These are phyloP conservation scores for Collybia mongolica DNA, from an alignment of 768 basidiomycete genomes.

Conservation along the genomic window DNA sequence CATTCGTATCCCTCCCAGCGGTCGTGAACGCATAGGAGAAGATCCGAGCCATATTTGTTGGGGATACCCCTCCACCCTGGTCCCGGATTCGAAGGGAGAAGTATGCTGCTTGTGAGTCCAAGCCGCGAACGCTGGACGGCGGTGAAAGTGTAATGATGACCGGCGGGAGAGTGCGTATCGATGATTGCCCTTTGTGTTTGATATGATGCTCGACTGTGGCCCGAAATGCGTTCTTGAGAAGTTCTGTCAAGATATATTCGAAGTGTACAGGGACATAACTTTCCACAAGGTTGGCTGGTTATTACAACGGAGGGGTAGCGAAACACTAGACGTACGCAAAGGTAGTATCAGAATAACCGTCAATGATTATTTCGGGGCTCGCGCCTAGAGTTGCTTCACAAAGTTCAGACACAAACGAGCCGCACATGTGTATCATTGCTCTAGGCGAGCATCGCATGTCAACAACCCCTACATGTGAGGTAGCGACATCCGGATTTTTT, in stretches of 20 bases:
- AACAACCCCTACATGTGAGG: constrained; percentile 67
- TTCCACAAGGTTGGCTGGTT: constrained; percentile 2
- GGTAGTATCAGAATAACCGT: constrained; percentile 67
- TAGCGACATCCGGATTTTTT: constrained; percentile 32
- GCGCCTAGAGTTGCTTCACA: constrained; percentile 83
- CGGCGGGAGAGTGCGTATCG: constrained; percentile 48
- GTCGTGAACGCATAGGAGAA: constrained; percentile 95
- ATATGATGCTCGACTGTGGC: constrained; percentile 80
- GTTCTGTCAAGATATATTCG: constrained; percentile 89
- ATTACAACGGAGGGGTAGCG: not conserved
- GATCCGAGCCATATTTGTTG: constrained; percentile 70
- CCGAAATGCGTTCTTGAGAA: constrained; percentile 89
- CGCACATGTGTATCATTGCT: constrained; percentile 75
- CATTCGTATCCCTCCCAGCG: constrained; percentile 51
- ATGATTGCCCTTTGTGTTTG: constrained; percentile 33
- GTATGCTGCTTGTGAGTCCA: constrained; percentile 36
- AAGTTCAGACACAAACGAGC: constrained; percentile 79
- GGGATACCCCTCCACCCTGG: constrained; percentile 82
- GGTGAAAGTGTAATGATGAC: constrained; percentile 72
- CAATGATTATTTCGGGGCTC: constrained; percentile 63
- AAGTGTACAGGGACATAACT: constrained; percentile 86
- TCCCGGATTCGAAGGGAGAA: constrained; percentile 82
- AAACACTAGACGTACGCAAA: constrained; percentile 63
- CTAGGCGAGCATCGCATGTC: constrained; percentile 70
- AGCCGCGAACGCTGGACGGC: constrained; percentile 32